Percentiles rank a stretch among this genome's conserved stretches.
Evolutionary conservation across 1,284 basidiomycete species (phyloP).

Genomic region (Stereum hirsutum): DNA sequence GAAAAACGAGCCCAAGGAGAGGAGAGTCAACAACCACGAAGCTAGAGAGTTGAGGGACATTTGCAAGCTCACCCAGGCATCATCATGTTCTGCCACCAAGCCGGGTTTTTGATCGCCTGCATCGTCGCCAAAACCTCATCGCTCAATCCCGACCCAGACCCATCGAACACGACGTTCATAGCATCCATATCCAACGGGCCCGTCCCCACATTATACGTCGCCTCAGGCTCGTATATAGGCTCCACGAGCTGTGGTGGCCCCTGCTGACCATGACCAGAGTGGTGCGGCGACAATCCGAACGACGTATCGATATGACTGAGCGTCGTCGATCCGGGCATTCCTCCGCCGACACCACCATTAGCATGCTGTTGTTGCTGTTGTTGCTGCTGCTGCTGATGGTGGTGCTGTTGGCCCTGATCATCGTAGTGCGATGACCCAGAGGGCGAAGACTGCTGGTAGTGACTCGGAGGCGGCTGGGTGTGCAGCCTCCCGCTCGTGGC

Average conservation of each 20-base stretch:
- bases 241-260: background rate
- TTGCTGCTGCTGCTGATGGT: slow-evolving; percentile 18
- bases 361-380: background rate
- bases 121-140: slow-evolving; percentile 62
- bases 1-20: background rate
- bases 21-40: background rate
- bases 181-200: background rate
- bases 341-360: background rate
- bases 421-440: too few relatives aligned
- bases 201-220: slow-evolving; percentile 5
- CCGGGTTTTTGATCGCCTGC: slow-evolving; percentile 59
- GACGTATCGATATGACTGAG: background rate
- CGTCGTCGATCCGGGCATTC: too few relatives aligned
- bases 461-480: slow-evolving; percentile 30
- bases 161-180: slow-evolving; percentile 12
- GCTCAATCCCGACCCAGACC: slow-evolving; percentile 5
- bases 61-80: slow-evolving; percentile 60
- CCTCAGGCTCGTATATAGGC: slow-evolving; percentile 4
- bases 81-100: slow-evolving; percentile 72
- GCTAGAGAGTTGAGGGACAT: background rate
- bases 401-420: slow-evolving; percentile 26
- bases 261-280: background rate
- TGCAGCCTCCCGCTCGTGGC: slow-evolving; percentile 37
- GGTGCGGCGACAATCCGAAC: background rate
- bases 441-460: slow-evolving; percentile 16